Percentiles rank a stretch among this genome's conserved stretches.
phyloP scores from a whole-genome alignment of 2,329 filamentous ascomycete species.

The Alternaria ventricosa region DNA sequence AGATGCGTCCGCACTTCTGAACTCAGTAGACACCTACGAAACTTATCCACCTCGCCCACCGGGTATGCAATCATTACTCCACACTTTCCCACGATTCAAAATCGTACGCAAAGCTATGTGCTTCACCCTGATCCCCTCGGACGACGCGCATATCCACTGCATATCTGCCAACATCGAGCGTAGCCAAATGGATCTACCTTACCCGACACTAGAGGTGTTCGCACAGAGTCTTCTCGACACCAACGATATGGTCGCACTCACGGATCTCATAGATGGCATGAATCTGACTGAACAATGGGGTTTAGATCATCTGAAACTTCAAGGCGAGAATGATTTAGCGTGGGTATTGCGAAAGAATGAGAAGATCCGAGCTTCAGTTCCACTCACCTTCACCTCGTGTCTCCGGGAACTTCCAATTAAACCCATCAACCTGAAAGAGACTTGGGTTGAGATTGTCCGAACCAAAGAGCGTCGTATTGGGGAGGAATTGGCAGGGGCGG shows the following conservation, averaged over 20 bases:
- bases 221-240: background rate
- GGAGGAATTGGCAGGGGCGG: background rate
- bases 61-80: fast-evolving
- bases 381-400: background rate
- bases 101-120: background rate
- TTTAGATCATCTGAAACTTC: background rate
- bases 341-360: background rate
- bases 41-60: background rate
- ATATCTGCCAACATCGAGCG: background rate
- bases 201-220: background rate
- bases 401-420: background rate
- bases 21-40: background rate
- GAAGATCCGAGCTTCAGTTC: background rate
- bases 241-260: background rate
- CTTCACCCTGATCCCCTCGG: background rate
- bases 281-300: background rate
- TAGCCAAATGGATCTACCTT: background rate
- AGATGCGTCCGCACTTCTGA: background rate
- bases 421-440: background rate
- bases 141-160: background rate
- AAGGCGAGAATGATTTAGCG: background rate
- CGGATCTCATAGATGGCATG: background rate
- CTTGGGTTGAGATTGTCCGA: background rate
- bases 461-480: background rate
- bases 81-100: background rate